Percentiles rank a stretch among this genome's conserved stretches.
These are phyloP conservation scores for Thermomucor indicae-seudaticae DNA, from an alignment of 371 early-diverging fungal species.

Conservation along the genomic window DNA sequence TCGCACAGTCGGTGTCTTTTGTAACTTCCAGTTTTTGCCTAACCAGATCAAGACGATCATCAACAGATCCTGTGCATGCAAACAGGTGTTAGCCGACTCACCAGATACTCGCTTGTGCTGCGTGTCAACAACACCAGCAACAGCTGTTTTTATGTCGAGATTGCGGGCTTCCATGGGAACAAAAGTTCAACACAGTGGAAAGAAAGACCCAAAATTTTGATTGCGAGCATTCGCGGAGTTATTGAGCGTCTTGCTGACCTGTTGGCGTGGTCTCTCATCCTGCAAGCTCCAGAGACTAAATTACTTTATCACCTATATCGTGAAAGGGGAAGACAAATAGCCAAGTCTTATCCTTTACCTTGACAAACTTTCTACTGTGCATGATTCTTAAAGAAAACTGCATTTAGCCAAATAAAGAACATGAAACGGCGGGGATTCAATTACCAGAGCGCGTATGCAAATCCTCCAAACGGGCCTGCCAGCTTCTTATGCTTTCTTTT, in stretches of 20 bases:
- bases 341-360: too few relatives aligned
- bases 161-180: slow-evolving; percentile 7
- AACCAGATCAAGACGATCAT: background rate
- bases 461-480: too few relatives aligned
- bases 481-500: background rate
- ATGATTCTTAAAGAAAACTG: too few relatives aligned
- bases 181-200: background rate
- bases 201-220: slow-evolving; percentile 2
- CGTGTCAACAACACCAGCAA: slow-evolving; percentile 41
- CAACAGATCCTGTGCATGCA: background rate
- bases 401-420: too few relatives aligned
- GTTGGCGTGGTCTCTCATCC: too few relatives aligned
- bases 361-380: too few relatives aligned
- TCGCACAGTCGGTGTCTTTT: slow-evolving; percentile 51
- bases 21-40: slow-evolving; percentile 55
- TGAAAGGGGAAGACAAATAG: too few relatives aligned
- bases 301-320: too few relatives aligned
- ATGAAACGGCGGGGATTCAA: slow-evolving; percentile 1
- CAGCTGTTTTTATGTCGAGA: slow-evolving; percentile 29
- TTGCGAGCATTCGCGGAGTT: too few relatives aligned
- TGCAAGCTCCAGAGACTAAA: too few relatives aligned
- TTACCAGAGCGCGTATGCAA: too few relatives aligned
- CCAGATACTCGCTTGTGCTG: slow-evolving; percentile 46
- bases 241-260: too few relatives aligned
- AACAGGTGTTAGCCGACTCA: background rate